These are phyloP conservation scores for Heliamphora exappendiculata DNA, from an alignment of 148 eudicot species.

Conservation along the genomic window DNA sequence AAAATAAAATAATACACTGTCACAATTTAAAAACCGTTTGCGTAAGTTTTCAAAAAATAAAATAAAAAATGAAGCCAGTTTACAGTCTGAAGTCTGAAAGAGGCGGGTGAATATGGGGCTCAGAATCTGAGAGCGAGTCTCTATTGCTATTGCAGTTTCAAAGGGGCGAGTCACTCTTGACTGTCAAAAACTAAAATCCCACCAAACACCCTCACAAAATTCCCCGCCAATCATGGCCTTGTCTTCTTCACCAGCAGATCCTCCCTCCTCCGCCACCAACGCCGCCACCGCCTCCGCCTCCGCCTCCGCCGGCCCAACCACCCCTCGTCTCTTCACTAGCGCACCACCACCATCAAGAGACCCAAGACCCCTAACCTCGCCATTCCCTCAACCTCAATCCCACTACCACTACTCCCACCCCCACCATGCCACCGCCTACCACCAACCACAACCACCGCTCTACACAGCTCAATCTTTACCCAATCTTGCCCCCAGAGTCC, in stretches of 20 bases:
- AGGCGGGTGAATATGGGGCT: no score
- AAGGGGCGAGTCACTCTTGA: no score
- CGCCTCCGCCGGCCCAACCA: not conserved
- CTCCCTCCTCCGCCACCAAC: slow-evolving; percentile 8
- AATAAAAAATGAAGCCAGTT: no score
- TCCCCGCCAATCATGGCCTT: slow-evolving; percentile 17
- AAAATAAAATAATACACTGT: no score
- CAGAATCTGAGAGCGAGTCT: no score
- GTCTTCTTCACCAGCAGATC: slow-evolving; percentile 10
- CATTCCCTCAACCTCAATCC: not conserved
- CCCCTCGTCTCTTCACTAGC: slow-evolving; percentile 12
- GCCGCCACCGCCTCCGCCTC: not conserved
- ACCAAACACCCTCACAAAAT: not conserved
- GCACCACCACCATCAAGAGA: slow-evolving; percentile 5
- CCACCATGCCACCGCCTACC: slow-evolving; percentile 5
- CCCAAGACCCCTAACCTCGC: slow-evolving; percentile 5
- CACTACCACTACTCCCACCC: not conserved
- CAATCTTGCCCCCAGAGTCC: not conserved
- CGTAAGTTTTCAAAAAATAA: no score
- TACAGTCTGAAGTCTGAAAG: no score
- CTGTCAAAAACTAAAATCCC: not conserved
- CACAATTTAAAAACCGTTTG: no score
- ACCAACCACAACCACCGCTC: not conserved
- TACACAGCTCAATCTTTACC: slow-evolving; percentile 7
- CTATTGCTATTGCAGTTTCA: no score